Conservation (phyloP, 164 flowering plant genomes). For the Macadamia tetraphylla region DNA sequence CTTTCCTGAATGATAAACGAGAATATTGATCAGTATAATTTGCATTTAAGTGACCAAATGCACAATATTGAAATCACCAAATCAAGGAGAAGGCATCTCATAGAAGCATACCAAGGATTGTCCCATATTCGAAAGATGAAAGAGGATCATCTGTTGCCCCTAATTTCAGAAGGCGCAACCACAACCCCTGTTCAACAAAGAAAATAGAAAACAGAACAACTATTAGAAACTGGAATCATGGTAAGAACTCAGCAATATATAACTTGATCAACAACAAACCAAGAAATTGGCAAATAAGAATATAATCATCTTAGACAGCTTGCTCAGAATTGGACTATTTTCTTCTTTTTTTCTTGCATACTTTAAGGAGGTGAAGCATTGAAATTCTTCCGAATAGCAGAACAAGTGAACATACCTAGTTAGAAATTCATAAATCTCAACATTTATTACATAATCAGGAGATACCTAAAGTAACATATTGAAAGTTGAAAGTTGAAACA, state of each 20-base stretch:
- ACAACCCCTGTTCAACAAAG: conserved; percentile 58
- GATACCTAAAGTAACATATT: no score
- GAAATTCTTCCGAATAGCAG: background rate
- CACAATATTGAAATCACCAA: background rate
- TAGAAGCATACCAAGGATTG: conserved; percentile 75
- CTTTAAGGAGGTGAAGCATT: background rate
- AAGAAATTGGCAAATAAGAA: background rate
- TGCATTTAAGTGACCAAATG: conserved; percentile 2
- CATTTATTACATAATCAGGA: no score
- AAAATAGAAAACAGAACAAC: background rate
- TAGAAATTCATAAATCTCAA: no score
- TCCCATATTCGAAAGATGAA: conserved; percentile 96
- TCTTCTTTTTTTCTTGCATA: background rate
- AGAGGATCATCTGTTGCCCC: conserved; percentile 99
- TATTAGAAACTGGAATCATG: background rate
- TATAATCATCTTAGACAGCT: background rate
- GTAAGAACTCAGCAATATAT: background rate
- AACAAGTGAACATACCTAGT: background rate
- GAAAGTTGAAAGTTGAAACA: no score
- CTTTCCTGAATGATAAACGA: no score
- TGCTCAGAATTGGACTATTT: background rate
- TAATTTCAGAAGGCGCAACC: conserved; percentile 90
- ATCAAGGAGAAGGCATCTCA: background rate
- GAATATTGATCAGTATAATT: conserved; percentile 1
- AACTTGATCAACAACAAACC: background rate